Base-by-base conservation (phyloP, 805 yeast species). In the Metschnikowia kunwiensis region DNA sequence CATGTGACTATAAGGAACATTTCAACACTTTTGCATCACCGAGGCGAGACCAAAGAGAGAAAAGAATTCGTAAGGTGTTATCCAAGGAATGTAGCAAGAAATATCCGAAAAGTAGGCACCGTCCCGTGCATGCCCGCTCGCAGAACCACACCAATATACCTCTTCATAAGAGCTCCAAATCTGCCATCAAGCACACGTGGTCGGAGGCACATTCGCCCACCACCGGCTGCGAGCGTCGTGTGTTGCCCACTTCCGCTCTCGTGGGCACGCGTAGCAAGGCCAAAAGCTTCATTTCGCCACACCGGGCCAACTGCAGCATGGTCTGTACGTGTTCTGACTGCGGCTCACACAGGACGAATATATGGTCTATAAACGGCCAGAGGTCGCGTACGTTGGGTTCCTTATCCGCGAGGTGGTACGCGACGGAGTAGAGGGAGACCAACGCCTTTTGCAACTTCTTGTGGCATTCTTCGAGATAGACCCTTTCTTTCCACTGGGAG, bases 131-230 rank as follows among this genome's bases (percentile, higher is more conserved):
- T n/a, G n/a, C n/a, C n/a, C n/a, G n/a, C n/a, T n/a, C n/a, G n/a
- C n/a, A n/a, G n/a, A n/a, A n/a, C n/a, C n/a, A n/a, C n/a, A n/a
- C n/a, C n/a, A n/a, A n/a, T n/a, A n/a, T n/a, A 3, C 11, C 5
- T 5, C 11, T 5, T 34, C 24, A 36, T 6, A 30, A 14, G 24
- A 36, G 26, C 17, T 36, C 34, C 14, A 36, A 17, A 14, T 36
- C 39, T 1, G 31, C 39, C 39, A 36, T 36, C 34, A 30, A 21
- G 27, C 39, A 36, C 18, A 30, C 15, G 18, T 36, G 39, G 17
- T 35, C 38, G 7, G 39, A 36, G 9, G 34, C 27, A 30, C 25
- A 30, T 7, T 30, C 27, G 3, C 39, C 39, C 8, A 30, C 14
- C n/a, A 12, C 20, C 5, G 39, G 34, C 31, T 26, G 34, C 1